phyloP scores from a whole-genome alignment of 148 eudicot species.

The Vaccinium darrowii region DNA sequence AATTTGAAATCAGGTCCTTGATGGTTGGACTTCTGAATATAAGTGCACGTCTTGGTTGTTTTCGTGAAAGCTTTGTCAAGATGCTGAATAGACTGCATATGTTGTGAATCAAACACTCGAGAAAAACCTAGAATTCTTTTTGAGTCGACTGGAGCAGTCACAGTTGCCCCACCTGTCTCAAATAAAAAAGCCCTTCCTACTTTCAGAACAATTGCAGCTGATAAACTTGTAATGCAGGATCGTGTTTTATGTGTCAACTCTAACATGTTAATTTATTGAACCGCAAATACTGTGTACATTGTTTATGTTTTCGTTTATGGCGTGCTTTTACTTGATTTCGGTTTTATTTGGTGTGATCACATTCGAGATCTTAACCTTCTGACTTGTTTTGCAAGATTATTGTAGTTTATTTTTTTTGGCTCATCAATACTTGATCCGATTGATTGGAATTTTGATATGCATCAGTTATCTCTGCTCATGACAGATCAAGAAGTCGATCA shows the following conservation, averaged over 20 bases:
- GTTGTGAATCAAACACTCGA: not conserved
- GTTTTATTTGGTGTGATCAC: not conserved
- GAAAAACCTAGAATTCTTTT: not conserved
- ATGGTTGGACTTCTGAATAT: not conserved
- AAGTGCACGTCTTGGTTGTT: not conserved
- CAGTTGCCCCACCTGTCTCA: not conserved
- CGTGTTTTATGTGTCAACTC: not conserved
- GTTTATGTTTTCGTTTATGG: not conserved
- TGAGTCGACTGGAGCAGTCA: not conserved
- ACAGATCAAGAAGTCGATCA: conserved; percentile 90
- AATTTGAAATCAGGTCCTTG: not conserved
- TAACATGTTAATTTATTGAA: not conserved
- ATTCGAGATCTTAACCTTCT: not conserved
- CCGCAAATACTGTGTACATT: not conserved
- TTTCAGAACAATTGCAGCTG: not conserved
- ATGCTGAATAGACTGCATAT: not conserved
- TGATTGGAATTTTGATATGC: not conserved
- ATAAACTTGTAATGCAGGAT: not conserved
- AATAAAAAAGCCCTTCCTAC: not conserved
- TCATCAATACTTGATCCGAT: not conserved
- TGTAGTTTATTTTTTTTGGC: not conserved
- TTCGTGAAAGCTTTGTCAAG: not conserved
- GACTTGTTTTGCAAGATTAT: not conserved
- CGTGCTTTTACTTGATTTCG: not conserved
- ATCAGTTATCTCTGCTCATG: conserved; percentile 5